phyloP scores from a whole-genome alignment of 306 rosid genomes.

The Cucurbita argyrosperma region DNA sequence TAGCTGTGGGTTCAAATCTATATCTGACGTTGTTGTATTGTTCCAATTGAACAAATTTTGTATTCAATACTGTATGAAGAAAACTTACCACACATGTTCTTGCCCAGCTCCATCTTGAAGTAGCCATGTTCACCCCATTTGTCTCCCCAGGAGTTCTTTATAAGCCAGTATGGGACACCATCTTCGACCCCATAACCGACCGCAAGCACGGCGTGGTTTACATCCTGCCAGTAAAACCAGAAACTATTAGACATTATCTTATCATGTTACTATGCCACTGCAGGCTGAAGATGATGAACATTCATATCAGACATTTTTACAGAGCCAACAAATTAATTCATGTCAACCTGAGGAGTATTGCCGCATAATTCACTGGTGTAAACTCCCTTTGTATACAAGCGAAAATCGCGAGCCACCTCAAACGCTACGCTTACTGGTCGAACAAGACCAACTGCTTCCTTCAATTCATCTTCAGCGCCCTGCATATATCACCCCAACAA shows the following conservation, averaged over 20 bases:
- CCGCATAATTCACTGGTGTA: constrained; percentile 67
- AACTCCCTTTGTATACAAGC: constrained; percentile 58
- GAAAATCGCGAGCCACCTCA: constrained; percentile 41
- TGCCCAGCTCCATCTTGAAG: constrained; percentile 91
- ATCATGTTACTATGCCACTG: background rate
- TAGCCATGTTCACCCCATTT: constrained; percentile 84
- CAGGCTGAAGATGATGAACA: background rate
- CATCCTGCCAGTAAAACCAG: constrained; percentile 52
- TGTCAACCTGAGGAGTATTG: constrained; percentile 49
- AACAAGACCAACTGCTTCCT: constrained; percentile 74
- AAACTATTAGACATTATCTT: background rate
- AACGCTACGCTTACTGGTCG: constrained; percentile 94
- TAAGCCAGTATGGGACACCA: constrained; percentile 67
- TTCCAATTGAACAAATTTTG: background rate
- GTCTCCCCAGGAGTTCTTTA: constrained; percentile 86
- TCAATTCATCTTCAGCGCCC: constrained; percentile 88
- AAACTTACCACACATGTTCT: constrained; percentile 93
- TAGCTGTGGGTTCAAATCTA: too few species aligned
- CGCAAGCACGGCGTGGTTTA: constrained; percentile 94
- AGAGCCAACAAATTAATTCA: background rate
- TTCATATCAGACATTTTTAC: background rate
- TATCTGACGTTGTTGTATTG: too few species aligned
- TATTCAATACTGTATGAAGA: background rate
- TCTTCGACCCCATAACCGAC: constrained; percentile 84
- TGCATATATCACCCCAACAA: constrained; percentile 10